These are phyloP conservation scores for Sarocladium brachiariae DNA, from an alignment of 2,329 filamentous ascomycete genomes.

Conservation along the genomic window DNA sequence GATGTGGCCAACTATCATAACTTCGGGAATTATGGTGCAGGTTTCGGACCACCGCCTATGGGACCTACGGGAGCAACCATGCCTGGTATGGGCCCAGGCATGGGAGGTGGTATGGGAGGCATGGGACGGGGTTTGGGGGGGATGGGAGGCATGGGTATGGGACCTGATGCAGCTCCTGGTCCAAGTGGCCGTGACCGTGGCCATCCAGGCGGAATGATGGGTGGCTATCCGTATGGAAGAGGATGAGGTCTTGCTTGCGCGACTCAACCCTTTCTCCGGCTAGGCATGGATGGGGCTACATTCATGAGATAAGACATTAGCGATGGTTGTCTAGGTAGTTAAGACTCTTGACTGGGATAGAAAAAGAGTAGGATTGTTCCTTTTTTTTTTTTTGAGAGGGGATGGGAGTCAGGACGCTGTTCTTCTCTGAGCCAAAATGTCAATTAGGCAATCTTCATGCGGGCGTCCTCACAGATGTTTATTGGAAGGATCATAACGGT, in stretches of 20 bases:
- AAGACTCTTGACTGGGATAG: no score
- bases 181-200: not conserved
- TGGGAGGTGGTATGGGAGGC: conserved; percentile 3
- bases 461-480: no score
- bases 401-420: no score
- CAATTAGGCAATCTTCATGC: no score
- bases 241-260: not conserved
- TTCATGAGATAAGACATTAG: not conserved
- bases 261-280: not conserved
- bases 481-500: no score
- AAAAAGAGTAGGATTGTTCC: no score
- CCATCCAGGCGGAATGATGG: conserved; percentile 5
- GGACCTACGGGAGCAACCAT: conserved; percentile 14
- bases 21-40: conserved; percentile 21
- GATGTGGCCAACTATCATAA: conserved; percentile 24
- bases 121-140: not conserved
- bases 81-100: conserved; percentile 13
- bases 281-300: not conserved
- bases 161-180: not conserved
- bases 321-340: no score
- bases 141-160: conserved; percentile 6
- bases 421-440: no score
- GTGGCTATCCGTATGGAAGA: not conserved
- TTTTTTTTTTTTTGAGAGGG: no score
- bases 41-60: conserved; percentile 15